phyloP scores from a whole-genome alignment of 2,329 filamentous ascomycete species.

The Didymosphaeria variabile region DNA sequence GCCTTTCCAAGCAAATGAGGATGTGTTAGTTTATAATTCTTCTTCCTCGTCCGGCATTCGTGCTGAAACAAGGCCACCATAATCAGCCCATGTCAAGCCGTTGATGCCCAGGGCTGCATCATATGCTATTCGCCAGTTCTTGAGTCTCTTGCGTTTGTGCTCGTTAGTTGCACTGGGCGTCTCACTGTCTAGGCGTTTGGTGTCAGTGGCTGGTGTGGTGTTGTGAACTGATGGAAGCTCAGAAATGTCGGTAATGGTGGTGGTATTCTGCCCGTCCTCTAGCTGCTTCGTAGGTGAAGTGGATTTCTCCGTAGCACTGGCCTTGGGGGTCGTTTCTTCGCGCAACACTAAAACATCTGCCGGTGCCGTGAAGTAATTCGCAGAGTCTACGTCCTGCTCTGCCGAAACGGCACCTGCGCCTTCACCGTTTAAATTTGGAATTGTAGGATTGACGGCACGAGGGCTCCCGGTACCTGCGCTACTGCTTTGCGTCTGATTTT shows the following conservation, averaged over 20 bases:
- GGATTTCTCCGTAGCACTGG: not conserved
- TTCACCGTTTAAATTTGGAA: not conserved
- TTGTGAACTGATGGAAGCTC: not conserved
- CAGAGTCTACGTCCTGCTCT: not conserved
- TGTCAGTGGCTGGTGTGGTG: not conserved
- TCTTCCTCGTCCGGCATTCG: slow-evolving; percentile 29
- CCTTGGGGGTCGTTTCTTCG: not conserved
- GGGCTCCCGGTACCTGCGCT: slow-evolving; percentile 11
- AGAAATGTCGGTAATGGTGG: not conserved
- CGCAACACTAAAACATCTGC: not conserved
- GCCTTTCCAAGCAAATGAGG: not conserved
- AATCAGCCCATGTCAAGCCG: slow-evolving; percentile 52
- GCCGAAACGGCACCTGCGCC: not conserved
- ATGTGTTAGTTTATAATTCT: slow-evolving; percentile 24
- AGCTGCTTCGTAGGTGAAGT: not conserved
- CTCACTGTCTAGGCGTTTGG: not conserved
- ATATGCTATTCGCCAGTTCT: slow-evolving; percentile 36
- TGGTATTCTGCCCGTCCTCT: not conserved
- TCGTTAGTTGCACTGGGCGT: not conserved
- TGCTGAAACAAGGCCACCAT: slow-evolving; percentile 54
- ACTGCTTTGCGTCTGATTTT: slow-evolving; percentile 24
- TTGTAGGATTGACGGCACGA: not conserved
- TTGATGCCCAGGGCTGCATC: slow-evolving; percentile 43
- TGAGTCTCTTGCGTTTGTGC: slow-evolving; percentile 16
- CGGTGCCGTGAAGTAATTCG: not conserved